Base-by-base conservation (phyloP, 1,139 yeast genomes). In the Geotrichum macrosporum region DNA sequence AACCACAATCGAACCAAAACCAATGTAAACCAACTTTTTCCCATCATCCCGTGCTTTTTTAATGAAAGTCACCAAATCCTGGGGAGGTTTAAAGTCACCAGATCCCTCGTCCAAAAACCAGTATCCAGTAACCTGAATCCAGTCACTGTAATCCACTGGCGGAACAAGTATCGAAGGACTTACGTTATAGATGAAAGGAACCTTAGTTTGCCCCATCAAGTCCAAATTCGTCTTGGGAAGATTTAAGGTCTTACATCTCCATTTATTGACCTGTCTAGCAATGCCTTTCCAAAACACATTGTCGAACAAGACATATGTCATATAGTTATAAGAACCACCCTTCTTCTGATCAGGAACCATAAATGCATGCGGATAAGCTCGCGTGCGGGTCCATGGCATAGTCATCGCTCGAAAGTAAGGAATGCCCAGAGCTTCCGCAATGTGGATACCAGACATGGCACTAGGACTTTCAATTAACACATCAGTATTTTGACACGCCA, bases 331-430 rank as follows among this genome's bases (percentile, higher is more conserved):
- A 4, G 92, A 82, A 1, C 96, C 96, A 6, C 96, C 96, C 64
- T 84, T 77, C 61, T 84, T 86, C 63, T 84, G 94, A 51, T 87
- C 96, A 0, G 97, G 96, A 4, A 87, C 95, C 58, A 89, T 81
- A 56, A 89, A 88, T 0, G 97, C 97, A 69, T 89, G 96, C 1
- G 96, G 96, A 61, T 89, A 89, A 0, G 96, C 94, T 54, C 95
- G 74, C 0, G 97, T 89, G 56, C 95, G 70, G 0, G 96, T 86
- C 97, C 97, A 89, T 0, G 97, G 97, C 97, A 89, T 89, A 0
- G 97, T 92, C 61, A 89, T 92, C 0, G 97, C 96, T 57, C 97
- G 73, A 71, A 85, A 84, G 61, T 89, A 89, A 0, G 97, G 96
- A 45, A 89, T 84, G 15, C 80, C 78, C 49, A 89, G 67, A 0